Percentiles rank a stretch among this genome's conserved stretches.
These are phyloP conservation scores for Alternaria longipes DNA, from an alignment of 2,329 filamentous ascomycete genomes.

Conservation along the genomic window DNA sequence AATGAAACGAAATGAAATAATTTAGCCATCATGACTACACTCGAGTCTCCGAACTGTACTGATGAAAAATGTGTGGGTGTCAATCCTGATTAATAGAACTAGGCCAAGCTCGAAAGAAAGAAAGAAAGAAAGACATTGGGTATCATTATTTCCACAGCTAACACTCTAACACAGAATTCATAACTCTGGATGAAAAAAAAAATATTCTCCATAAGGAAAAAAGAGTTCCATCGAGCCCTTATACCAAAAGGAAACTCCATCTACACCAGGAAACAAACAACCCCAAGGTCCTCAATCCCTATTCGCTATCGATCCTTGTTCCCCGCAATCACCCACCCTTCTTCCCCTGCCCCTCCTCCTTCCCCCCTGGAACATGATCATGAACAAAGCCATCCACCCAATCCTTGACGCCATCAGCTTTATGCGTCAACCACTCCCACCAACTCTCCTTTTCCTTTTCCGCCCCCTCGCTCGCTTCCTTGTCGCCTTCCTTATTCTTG, in stretches of 20 bases:
- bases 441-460: conserved; percentile 27
- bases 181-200: no score
- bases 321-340: neutral
- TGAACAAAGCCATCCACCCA: conserved; percentile 50
- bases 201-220: no score
- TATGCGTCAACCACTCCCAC: conserved; percentile 52
- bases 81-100: no score
- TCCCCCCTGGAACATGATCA: conserved; percentile 33
- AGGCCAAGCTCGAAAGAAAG: neutral
- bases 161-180: no score
- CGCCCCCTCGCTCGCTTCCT: neutral
- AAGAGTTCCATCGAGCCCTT: no score
- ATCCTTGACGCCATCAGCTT: conserved; percentile 45
- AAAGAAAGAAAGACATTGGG: neutral
- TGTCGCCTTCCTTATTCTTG: neutral
- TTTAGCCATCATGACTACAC: neutral
- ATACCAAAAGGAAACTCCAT: neutral
- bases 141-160: neutral
- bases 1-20: conserved; percentile 1
- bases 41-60: neutral
- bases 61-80: neutral
- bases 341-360: neutral
- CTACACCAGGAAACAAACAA: neutral
- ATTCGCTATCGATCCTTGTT: neutral
- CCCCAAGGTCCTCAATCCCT: neutral